Percentiles rank a stretch among this genome's conserved stretches.
Conservation (phyloP, 2,329 filamentous ascomycete species). For the Trichoderma hamatum region DNA sequence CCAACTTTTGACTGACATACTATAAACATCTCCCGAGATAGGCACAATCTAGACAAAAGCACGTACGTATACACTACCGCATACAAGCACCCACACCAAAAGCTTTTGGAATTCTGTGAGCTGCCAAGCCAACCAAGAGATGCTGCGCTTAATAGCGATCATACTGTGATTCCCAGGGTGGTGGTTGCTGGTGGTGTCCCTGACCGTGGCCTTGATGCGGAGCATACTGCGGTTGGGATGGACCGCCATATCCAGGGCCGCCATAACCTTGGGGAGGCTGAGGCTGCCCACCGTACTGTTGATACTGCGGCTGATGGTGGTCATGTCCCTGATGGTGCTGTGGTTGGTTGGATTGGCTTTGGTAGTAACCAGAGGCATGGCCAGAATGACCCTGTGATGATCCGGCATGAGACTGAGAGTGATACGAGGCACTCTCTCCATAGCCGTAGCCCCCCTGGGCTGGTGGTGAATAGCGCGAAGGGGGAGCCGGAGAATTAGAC, state of each 20-base stretch:
- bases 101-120: background rate
- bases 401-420: slow-evolving; percentile 26
- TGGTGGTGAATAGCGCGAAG: slow-evolving; percentile 37
- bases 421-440: slow-evolving; percentile 42
- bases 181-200: slow-evolving; percentile 34
- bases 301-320: too few species aligned
- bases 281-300: slow-evolving; percentile 32
- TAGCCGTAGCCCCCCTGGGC: slow-evolving; percentile 47
- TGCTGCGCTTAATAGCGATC: slow-evolving; percentile 40
- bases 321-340: slow-evolving; percentile 36
- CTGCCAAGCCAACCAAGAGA: background rate
- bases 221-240: slow-evolving; percentile 33
- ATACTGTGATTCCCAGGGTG: slow-evolving; percentile 44
- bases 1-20: background rate
- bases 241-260: slow-evolving; percentile 31
- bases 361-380: slow-evolving; percentile 20
- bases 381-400: slow-evolving; percentile 34
- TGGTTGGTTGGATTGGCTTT: slow-evolving; percentile 21
- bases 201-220: slow-evolving; percentile 27
- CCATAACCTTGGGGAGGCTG: slow-evolving; percentile 29
- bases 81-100: background rate
- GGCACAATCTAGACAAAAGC: background rate
- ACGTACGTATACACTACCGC: background rate
- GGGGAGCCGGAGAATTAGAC: slow-evolving; percentile 45
- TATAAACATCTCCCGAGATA: background rate